A percentile compares a stretch with the other conserved stretches of the same genome.
Conservation (phyloP, 495 filamentous ascomycete genomes). For the Neurospora sp. region DNA sequence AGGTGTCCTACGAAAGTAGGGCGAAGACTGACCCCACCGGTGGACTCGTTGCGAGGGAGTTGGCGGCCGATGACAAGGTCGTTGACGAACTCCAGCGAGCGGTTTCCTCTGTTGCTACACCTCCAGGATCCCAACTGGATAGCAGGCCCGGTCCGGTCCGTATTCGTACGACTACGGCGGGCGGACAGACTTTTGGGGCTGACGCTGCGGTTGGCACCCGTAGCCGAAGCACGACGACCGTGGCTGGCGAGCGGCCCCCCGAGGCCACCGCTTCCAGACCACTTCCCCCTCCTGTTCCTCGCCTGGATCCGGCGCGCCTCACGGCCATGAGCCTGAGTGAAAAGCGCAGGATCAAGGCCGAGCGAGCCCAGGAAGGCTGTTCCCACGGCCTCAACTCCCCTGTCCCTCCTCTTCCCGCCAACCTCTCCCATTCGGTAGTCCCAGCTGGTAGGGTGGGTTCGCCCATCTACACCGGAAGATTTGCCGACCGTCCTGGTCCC, state of each 20-base stretch:
- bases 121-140: background rate
- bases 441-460: background rate
- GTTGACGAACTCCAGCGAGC: background rate
- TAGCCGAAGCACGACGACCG: background rate
- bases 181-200: background rate
- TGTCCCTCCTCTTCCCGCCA: background rate
- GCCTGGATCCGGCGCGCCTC: background rate
- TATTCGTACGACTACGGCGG: background rate
- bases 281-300: background rate
- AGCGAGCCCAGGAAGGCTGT: background rate
- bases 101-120: background rate
- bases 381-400: background rate
- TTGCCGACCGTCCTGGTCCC: background rate
- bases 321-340: background rate
- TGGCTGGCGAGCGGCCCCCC: background rate
- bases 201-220: background rate
- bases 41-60: background rate
- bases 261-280: background rate
- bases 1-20: background rate
- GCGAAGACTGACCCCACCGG: background rate
- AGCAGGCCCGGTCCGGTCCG: background rate
- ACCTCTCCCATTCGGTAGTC: background rate
- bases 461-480: background rate
- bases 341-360: background rate
- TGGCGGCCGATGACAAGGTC: background rate